Conservation (phyloP, 2,329 filamentous ascomycete genomes). For the Sarocladium brachiariae region DNA sequence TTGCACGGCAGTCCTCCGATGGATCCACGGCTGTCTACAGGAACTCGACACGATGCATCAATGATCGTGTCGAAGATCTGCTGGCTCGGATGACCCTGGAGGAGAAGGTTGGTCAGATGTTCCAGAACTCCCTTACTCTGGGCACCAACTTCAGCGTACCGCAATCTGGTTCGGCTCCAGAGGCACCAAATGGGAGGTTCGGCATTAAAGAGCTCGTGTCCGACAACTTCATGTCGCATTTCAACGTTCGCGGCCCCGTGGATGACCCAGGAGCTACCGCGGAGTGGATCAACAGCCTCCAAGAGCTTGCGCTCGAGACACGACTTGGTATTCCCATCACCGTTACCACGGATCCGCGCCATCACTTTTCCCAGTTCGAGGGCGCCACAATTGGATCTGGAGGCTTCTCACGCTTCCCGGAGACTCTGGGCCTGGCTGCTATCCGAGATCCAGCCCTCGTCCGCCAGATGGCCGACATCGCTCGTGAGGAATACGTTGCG, state of each 20-base stretch:
- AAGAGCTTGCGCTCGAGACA: constrained; percentile 34
- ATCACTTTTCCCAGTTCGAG: constrained; percentile 35
- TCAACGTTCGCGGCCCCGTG: constrained; percentile 39
- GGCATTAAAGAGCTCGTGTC: constrained; percentile 13
- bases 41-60: constrained; percentile 32
- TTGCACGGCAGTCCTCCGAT: background rate
- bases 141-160: constrained; percentile 19
- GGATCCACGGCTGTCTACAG: constrained; percentile 11
- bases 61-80: constrained; percentile 40
- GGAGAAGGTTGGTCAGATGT: constrained; percentile 42
- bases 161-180: background rate
- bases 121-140: constrained; percentile 30
- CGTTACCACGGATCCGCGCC: constrained; percentile 39
- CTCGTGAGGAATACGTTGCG: constrained; percentile 37
- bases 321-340: constrained; percentile 39
- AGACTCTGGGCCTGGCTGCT: constrained; percentile 42
- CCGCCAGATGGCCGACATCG: constrained; percentile 39
- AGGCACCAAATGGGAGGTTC: constrained; percentile 10
- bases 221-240: constrained; percentile 30
- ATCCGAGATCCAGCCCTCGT: constrained; percentile 36
- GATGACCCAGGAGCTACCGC: constrained; percentile 26
- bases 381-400: constrained; percentile 36
- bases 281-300: constrained; percentile 34
- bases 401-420: constrained; percentile 44
- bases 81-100: constrained; percentile 37